Percentiles rank a stretch among this genome's conserved stretches.
phyloP scores from a whole-genome alignment of 768 basidiomycete genomes.

The Daedaleopsis sinensis region DNA sequence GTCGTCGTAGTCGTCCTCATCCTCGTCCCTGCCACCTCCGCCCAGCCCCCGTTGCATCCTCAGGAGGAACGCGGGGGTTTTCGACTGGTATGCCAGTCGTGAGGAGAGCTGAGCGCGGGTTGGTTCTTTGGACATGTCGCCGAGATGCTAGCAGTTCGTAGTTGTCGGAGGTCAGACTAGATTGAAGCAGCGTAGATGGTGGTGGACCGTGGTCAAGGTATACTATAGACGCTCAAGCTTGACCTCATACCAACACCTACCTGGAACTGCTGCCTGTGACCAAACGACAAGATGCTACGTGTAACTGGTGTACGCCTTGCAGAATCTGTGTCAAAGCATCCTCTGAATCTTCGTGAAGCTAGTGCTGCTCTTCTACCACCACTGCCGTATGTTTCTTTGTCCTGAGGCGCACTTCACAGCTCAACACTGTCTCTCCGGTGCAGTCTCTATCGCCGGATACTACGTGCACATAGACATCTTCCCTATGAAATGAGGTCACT shows the following conservation, averaged over 20 bases:
- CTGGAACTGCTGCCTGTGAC: neutral
- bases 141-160: too few species aligned
- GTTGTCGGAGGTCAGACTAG: neutral
- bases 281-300: conserved; percentile 33
- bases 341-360: conserved; percentile 61
- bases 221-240: neutral
- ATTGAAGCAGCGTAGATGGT: neutral
- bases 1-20: conserved; percentile 44
- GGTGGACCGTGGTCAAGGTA: neutral
- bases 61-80: conserved; percentile 65
- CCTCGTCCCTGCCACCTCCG: conserved; percentile 44
- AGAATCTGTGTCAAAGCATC: conserved; percentile 56
- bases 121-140: conserved; percentile 54
- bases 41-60: conserved; percentile 66
- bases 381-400: conserved; percentile 60
- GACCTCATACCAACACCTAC: neutral
- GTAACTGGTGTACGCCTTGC: conserved; percentile 50
- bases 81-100: conserved; percentile 61
- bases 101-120: conserved; percentile 75
- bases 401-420: neutral
- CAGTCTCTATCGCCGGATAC: conserved; percentile 80
- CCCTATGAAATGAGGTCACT: conserved; percentile 81
- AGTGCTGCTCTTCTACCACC: conserved; percentile 79
- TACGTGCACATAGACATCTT: conserved; percentile 77
- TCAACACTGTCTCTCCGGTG: neutral